Base-by-base conservation (phyloP, 2,329 filamentous ascomycete genomes). In the Metarhizium guizhouense region DNA sequence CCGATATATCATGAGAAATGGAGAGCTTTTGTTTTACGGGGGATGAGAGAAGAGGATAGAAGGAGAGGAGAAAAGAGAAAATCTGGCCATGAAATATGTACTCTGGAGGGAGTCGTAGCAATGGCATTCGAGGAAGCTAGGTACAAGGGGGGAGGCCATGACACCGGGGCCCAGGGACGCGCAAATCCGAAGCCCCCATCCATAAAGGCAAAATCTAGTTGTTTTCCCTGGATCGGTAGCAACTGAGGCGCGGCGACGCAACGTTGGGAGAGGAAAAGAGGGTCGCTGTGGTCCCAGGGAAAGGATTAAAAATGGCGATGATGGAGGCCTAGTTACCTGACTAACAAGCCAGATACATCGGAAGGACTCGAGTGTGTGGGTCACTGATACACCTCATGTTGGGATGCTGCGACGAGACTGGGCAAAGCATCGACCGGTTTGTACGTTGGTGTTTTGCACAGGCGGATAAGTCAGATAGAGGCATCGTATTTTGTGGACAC, bases 211-310 rank as follows among this genome's bases (percentile, higher is more conserved):
- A 53, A 53, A 50, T 52, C 50, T 48, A 48, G 52, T 52, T 57
- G 4, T 49, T 57, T 7, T 34, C 10, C 32, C 6, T 34, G 32
- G 32, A 34, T 34, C 32, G 43, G 42, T 47, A 45, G 42, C n/a
- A 8, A 34, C 30, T 34, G 36, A 47, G n/a, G 38, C 38, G 47
- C 34, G 51, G 43, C 42, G 51, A 16, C 36, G 48, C 30, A 42
- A 42, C 20, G 34, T 38, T 52, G 45, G 47, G 25, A 18, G 42
- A 49, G 30, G 25, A 57, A 57, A 56, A 54, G 56, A 53, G 56
- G 56, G 56, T 55, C 56, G 52, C 32, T 57, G 56, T 55, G 56
- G 56, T 52, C 53, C 53, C 51, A 38, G 38, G 29, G 11, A 52
- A 47, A 34, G 30, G 53, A 50, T 4, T 10, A 18, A 18, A 18